Evolutionary conservation across 2,329 filamentous ascomycete species (phyloP).

Genomic region (Emmonsiellopsis sp.): DNA sequence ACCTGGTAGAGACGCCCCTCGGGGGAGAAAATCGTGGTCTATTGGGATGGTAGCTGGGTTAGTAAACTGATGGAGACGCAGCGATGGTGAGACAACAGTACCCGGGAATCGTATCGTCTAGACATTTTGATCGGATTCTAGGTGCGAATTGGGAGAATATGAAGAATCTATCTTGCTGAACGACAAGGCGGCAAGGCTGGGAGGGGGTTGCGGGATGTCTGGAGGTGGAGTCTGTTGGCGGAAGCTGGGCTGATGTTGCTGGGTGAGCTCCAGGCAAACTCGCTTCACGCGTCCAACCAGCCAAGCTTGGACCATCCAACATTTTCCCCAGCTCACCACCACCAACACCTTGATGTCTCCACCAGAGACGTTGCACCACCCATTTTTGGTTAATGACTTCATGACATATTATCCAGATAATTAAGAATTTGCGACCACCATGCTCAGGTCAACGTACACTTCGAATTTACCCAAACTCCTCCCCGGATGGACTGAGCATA

Average conservation of each 20-base stretch:
- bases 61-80: constrained; percentile 12
- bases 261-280: constrained; percentile 13
- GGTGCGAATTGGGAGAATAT: not conserved
- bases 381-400: not conserved
- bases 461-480: constrained; percentile 53
- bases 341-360: not conserved
- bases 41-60: constrained; percentile 12
- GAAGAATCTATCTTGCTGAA: not conserved
- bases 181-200: not conserved
- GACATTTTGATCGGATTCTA: constrained; percentile 57
- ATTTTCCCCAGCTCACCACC: not conserved
- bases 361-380: not conserved
- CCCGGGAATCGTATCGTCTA: constrained; percentile 93
- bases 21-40: constrained; percentile 99
- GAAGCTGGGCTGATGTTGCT: constrained; percentile 2
- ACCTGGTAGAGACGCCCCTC: constrained; percentile 98
- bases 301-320: constrained; percentile 12
- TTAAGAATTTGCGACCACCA: constrained; percentile 22
- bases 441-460: constrained; percentile 69
- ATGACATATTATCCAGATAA: not conserved
- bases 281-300: constrained; percentile 12
- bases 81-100: constrained; percentile 40
- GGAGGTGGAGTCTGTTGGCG: not conserved
- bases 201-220: not conserved
- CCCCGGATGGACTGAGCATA: constrained; percentile 86